Conservation (phyloP, 441 rosid species). For the Adansonia gregorii region DNA sequence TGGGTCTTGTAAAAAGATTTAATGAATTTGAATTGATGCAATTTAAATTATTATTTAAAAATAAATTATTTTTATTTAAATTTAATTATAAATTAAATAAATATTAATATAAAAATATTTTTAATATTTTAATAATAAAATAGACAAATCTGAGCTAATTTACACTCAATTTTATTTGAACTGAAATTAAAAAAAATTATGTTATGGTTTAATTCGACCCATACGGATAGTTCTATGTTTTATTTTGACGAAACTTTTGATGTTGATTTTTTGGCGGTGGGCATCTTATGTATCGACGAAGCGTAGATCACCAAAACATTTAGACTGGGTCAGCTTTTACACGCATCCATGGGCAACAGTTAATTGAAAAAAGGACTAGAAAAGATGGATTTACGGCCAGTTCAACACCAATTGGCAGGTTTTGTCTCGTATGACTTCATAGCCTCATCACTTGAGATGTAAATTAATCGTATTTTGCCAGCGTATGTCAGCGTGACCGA, state of each 20-base stretch:
- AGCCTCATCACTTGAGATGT: not conserved
- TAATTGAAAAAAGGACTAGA: not conserved
- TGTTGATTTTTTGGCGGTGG: not conserved
- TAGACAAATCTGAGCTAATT: too few species aligned
- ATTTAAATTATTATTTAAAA: too few species aligned
- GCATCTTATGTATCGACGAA: not conserved
- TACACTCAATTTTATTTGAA: too few species aligned
- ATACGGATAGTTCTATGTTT: too few species aligned
- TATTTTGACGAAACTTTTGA: not conserved
- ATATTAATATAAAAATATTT: too few species aligned
- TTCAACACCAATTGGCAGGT: not conserved
- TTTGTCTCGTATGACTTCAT: not conserved
- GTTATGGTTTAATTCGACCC: too few species aligned
- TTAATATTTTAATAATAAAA: too few species aligned
- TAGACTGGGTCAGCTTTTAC: not conserved
- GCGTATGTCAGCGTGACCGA: not conserved
- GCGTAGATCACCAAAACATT: not conserved
- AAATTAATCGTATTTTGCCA: not conserved
- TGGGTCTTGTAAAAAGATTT: too few species aligned
- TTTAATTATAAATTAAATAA: too few species aligned
- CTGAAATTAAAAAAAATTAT: too few species aligned
- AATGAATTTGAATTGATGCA: too few species aligned
- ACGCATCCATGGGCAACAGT: not conserved
- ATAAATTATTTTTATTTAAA: too few species aligned
- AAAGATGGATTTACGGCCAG: not conserved